phyloP scores from a whole-genome alignment of 75 land plant genomes.

The Cryptomeria japonica region DNA sequence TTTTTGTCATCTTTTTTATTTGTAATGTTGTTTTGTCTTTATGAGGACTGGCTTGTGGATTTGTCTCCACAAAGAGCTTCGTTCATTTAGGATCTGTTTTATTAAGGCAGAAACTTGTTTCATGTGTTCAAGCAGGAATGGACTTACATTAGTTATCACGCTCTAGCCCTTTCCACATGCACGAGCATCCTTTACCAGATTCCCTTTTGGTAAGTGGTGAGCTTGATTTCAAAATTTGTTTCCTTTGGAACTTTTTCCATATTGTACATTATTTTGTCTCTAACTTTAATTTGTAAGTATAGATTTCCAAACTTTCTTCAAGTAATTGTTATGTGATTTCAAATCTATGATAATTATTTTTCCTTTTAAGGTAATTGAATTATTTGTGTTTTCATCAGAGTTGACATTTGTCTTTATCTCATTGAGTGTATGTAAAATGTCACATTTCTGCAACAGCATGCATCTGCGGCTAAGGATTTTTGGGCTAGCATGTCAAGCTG shows the following conservation, averaged over 20 bases:
- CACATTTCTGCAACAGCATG: slow-evolving; percentile 12
- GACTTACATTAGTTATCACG: slow-evolving; percentile 8
- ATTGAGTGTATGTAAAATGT: background rate
- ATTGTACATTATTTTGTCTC: background rate
- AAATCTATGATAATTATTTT: background rate
- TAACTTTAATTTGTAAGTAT: background rate
- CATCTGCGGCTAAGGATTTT: slow-evolving; percentile 14
- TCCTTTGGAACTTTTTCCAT: background rate
- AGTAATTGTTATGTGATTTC: background rate
- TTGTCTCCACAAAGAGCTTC: background rate
- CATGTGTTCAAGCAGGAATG: slow-evolving; percentile 4
- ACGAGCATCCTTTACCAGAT: slow-evolving; percentile 9
- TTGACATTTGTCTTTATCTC: background rate
- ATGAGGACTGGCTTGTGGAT: background rate
- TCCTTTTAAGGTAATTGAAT: background rate
- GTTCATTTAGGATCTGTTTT: background rate
- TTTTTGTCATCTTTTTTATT: background rate
- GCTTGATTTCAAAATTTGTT: background rate
- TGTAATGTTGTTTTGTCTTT: background rate
- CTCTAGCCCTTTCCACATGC: slow-evolving; percentile 10
- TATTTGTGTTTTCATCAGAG: background rate
- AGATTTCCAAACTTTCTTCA: background rate
- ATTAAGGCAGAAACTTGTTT: slow-evolving; percentile 7
- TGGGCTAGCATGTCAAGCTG: slow-evolving; percentile 8
- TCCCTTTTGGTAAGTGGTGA: slow-evolving; percentile 15